These are phyloP conservation scores for Lasiodiplodia sp. DNA, from an alignment of 2,329 filamentous ascomycete genomes.

Conservation along the genomic window DNA sequence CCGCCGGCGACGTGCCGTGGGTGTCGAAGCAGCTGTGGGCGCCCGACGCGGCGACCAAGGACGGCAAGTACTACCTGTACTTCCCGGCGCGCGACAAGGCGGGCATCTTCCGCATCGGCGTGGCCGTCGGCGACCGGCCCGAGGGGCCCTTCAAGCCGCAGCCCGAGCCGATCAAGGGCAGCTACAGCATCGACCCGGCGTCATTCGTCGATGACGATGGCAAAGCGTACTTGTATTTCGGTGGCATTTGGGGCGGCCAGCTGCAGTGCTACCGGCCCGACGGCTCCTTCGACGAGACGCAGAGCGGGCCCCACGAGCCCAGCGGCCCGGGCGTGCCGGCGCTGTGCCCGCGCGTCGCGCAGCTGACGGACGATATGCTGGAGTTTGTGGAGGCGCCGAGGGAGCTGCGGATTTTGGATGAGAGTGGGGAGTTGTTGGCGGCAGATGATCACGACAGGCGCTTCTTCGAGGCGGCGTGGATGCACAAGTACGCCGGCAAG, in stretches of 20 bases:
- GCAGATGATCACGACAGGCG: slow-evolving; percentile 75
- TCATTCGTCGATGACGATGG: slow-evolving; percentile 75
- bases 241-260: slow-evolving; percentile 82
- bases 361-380: slow-evolving; percentile 70
- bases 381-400: slow-evolving; percentile 63
- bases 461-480: slow-evolving; percentile 84
- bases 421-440: slow-evolving; percentile 64
- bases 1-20: slow-evolving; percentile 74
- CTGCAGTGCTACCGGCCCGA: slow-evolving; percentile 73
- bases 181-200: slow-evolving; percentile 80
- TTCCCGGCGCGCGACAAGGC: slow-evolving; percentile 77
- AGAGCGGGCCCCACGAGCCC: slow-evolving; percentile 67
- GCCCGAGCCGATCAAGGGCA: slow-evolving; percentile 69
- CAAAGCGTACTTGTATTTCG: slow-evolving; percentile 75
- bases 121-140: slow-evolving; percentile 69
- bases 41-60: slow-evolving; percentile 73
- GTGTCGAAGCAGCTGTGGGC: slow-evolving; percentile 82
- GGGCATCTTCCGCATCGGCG: slow-evolving; percentile 76
- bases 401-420: slow-evolving; percentile 71
- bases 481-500: slow-evolving; percentile 73
- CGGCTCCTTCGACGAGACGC: slow-evolving; percentile 64
- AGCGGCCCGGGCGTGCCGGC: slow-evolving; percentile 59
- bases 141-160: slow-evolving; percentile 75
- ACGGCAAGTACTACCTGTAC: slow-evolving; percentile 77
- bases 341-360: slow-evolving; percentile 71